Evolutionary conservation across 345 rosid genomes (phyloP), one percentile per base, ranked within the genome.

Genomic region (Eucalyptus urophylla): DNA sequence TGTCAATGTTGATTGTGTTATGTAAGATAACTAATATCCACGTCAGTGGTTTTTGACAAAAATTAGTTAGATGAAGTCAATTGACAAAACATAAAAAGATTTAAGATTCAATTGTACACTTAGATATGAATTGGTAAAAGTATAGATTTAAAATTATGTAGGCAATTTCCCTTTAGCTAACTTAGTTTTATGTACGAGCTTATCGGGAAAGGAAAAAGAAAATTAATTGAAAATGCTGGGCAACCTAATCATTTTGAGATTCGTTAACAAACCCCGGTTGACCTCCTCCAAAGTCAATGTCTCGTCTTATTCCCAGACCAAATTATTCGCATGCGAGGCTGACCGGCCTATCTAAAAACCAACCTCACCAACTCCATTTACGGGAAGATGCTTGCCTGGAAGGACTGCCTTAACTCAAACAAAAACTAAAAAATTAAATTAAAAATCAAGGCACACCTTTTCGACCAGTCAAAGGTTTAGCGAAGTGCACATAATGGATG

Each of bases 1-100:
- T 11, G 6, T 24, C 6, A 0, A 0, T 0, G 3, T 56, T 8
- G 6, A 2, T 0, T 2, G 3, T 25, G 3, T 56, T 13, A 10
- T 56, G 3, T 24, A 24, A 24, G 0, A 56, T 25, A 22, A 24
- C 4, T 56, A 56, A 25, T 9, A 24, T 56, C 1, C 14, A 24
- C 0, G 0, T 56, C 0, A 56, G 3, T 0, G 3, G 12, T 56
- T 56, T 56, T 56, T 22, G 13, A 56, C 1, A 22, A 56, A 56
- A 56, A 56, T 56, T 56, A 1, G 1, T 56, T 0, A 6, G 29
- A 11, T 0, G 6, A 56, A 56, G 3, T 56, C 1, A 24, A 56
- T 5, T 56, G 13, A 0, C 29, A 56, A 56, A 56, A 24, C 1
- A 22, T 24, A 56, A 56, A 56, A 56, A 24, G 0, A 1, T 56